Base-by-base conservation (phyloP, 345 rosid genomes). In the Gossypioides kirkii region DNA sequence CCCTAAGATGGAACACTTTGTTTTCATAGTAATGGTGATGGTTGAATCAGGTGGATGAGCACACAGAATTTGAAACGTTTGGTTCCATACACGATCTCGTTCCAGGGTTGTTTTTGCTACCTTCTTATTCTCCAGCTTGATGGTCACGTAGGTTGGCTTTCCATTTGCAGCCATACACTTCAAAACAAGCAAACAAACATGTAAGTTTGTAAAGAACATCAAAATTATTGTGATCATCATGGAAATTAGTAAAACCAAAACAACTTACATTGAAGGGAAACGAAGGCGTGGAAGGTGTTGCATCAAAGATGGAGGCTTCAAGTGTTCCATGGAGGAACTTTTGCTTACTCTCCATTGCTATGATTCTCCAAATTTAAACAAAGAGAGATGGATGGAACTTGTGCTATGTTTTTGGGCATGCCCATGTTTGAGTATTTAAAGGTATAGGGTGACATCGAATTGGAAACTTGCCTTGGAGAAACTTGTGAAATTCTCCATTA, bases 281-380 rank as follows among this genome's bases (percentile, higher is more conserved):
- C 62, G 87, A 50, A 26, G 93, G 86, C n/a, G 69, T 62, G 73
- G 74, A 85, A 45, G 91, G 86, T 41, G 97, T 91, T 49, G 97
- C 94, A 71, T 90, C 85, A 70, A 94, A 91, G 58, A 94, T 87
- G 66, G 93, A 85, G 56, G 79, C 87, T 85, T 94, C 98, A 56
- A 94, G 86, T 74, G 97, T 94, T 75, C 98, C 98, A 77, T 94
- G 97, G 67, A 94, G 87, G 67, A 83, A 87, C 70, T 78, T 84
- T 41, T 61, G 77, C 52, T 79, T 80, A 26, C 73, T 75, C 60
- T 81, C 88, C 91, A 82, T 84, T 59, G 56, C 20, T 54, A n/a
- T 3, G 45, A 25, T 10, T 10, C 50, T 59, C 45, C 42, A 56
- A 74, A 10, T 20, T 20, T 4, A 50, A 0, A 22, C 58, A 64